Conservation (phyloP, 495 filamentous ascomycete species). For the Hyphodiscus hymeniophilus region DNA sequence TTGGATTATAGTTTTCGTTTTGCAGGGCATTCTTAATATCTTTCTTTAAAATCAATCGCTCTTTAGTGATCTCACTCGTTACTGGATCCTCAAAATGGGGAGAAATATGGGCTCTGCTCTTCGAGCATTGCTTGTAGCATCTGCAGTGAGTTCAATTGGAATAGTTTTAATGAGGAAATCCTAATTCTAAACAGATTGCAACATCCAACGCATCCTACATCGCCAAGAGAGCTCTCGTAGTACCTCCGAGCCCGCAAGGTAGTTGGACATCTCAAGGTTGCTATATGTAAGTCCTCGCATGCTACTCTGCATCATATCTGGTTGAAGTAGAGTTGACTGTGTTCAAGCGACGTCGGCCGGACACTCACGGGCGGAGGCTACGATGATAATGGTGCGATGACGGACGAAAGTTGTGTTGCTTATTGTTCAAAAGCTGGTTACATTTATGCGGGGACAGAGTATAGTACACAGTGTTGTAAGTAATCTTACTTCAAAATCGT, state of each 20-base stretch:
- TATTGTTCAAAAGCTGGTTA: conserved; percentile 28
- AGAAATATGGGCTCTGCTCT: background rate
- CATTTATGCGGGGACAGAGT: conserved; percentile 32
- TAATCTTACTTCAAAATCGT: conserved; percentile 1
- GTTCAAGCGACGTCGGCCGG: conserved; percentile 2
- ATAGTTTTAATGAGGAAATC: background rate
- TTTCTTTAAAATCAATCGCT: background rate
- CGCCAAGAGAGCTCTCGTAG: background rate
- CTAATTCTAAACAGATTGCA: background rate
- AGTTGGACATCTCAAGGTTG: conserved; percentile 12
- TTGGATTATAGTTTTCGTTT: background rate
- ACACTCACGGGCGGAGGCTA: conserved; percentile 9
- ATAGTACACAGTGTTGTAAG: conserved; percentile 12
- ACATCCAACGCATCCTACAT: background rate
- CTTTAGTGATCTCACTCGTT: background rate
- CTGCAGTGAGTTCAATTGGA: background rate
- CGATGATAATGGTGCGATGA: conserved; percentile 24
- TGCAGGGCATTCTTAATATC: background rate
- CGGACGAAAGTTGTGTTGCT: conserved; percentile 29
- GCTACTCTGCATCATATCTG: background rate
- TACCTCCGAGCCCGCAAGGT: conserved; percentile 6
- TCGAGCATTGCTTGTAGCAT: background rate
- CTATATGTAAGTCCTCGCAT: conserved; percentile 1
- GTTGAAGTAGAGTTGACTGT: no score
- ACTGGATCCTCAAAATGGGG: background rate